phyloP scores from a whole-genome alignment of 441 rosid species.

The Gossypium aridum region DNA sequence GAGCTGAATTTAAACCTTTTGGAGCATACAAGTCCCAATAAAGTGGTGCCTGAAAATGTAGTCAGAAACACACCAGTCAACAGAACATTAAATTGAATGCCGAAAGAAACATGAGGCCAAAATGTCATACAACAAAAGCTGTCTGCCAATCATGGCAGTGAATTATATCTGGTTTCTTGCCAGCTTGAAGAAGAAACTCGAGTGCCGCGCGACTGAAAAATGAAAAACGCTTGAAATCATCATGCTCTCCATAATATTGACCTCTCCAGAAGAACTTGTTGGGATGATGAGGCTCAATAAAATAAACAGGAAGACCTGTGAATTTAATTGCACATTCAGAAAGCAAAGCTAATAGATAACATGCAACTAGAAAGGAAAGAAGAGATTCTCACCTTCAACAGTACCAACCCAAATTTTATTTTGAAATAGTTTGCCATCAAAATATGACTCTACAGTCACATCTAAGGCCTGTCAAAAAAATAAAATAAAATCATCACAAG shows the following conservation, averaged over 20 bases:
- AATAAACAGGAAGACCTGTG: slow-evolving; percentile 93
- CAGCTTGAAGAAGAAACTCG: slow-evolving; percentile 86
- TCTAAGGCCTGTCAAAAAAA: slow-evolving; percentile 63
- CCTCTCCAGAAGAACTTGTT: slow-evolving; percentile 95
- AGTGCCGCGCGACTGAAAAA: slow-evolving; percentile 95
- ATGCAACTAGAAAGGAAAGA: slow-evolving; percentile 8
- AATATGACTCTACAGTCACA: slow-evolving; percentile 68
- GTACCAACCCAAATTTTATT: slow-evolving; percentile 92
- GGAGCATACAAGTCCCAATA: slow-evolving; percentile 93
- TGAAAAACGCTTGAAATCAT: slow-evolving; percentile 93
- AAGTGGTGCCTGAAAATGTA: slow-evolving; percentile 68
- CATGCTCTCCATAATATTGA: slow-evolving; percentile 81
- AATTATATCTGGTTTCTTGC: slow-evolving; percentile 91
- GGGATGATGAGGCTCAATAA: slow-evolving; percentile 96
- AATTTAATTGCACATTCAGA: slow-evolving; percentile 27
- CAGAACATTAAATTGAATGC: too few relatives aligned
- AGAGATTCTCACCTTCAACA: slow-evolving; percentile 56
- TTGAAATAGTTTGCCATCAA: slow-evolving; percentile 77
- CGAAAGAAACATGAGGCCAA: background rate
- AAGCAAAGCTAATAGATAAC: slow-evolving; percentile 11
- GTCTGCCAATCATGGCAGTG: slow-evolving; percentile 99
- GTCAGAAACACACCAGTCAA: background rate
- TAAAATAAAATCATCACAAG: too few relatives aligned
- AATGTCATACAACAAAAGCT: slow-evolving; percentile 79
- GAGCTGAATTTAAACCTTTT: slow-evolving; percentile 88